Evolutionary conservation across 495 filamentous ascomycete genomes (phyloP), one percentile per base, ranked within the genome.

Genomic region (Baudoinia panamericana): DNA sequence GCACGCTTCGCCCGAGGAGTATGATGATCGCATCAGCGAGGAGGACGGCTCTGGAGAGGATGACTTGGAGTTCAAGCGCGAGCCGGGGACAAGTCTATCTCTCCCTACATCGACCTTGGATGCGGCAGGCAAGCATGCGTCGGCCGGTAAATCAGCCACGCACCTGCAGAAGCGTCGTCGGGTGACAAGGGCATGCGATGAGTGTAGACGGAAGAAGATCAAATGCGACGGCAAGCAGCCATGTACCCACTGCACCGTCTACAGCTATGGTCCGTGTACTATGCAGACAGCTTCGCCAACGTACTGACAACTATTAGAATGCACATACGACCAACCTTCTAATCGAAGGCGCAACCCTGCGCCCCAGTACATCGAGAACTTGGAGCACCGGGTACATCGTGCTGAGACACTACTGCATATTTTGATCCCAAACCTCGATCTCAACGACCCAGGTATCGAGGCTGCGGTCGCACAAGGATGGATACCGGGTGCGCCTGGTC

Each of bases 171-270:
- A 95, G 62, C 71, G 87, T 32, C 72, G 87, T 17, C 68, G 87
- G 55, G 87, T 95, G 21, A 93, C 85, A 28, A 70, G 87, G 41
- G 87, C 87, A 13, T 95, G 87, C 65, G 90, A 96, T 56, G 92
- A 97, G 57, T 97, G 87, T 56, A 73, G 90, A 33, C 70, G 90
- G 51, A 97, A 97, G 63, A 97, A 97, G 62, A 95, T 96, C 59
- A 97, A 95, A 61, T 96, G 88, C 54, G 88, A 95, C 56, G 90
- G 90, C 42, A 93, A 93, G 63, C 86, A 94, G 60, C 92, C 90
- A 7, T 97, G 90, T 60, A 93, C 90, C 2, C 90, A 95, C 60
- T 97, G 90, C 62, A 92, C 85, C 5, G 84, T 95, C 26, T 96
- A 97, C 62, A 93, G 83, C 60, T 97, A 96, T 67, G 90, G 90